Evolutionary conservation across 116 monocot genomes (phyloP), one percentile per base, ranked within the genome.

Genomic region (Phalaenopsis hybrid): DNA sequence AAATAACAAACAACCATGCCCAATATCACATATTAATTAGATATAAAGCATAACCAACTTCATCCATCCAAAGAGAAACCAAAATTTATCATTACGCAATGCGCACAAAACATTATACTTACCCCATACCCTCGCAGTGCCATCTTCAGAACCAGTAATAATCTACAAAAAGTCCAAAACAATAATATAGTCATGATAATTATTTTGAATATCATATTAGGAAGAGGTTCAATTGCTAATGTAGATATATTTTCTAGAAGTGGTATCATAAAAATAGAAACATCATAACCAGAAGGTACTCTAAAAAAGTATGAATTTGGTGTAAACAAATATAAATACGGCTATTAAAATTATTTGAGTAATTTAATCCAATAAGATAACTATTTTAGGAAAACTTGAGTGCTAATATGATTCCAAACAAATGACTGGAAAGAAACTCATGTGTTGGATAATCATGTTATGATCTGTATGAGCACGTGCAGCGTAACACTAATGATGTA

Each of bases 61-160:
- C 75, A 75, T 44, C 44, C 16, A 43, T 75, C 41, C 20, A 75
- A 45, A 75, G 72, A 8, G 12, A 28, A 70, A 70, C 44, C 20
- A 75, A 75, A 43, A 44, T 44, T 7, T 28, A 55, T 45, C 41
- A 20, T 18, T 43, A 44, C 44, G 5, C 20, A 75, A 10, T 16
- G 46, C n/a, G 52, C 31, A 50, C 4, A 77, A 77, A 51, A 50
- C 4, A 50, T 1, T 8, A 85, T 80, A 45, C 94, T 89, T 81
- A 97, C 97, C 97, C 97, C 97, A 97, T 79, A 97, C 82, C 45
- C 97, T 88, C 72, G 84, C 67, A 57, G 94, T 90, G 49, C 97
- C 97, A 89, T 97, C 97, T 80, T 97, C 97, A 82, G 97, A 97
- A 74, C 97, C 94, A 75, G 97, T 97, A 78, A 97, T 91, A 45